Conservation (phyloP, 768 basidiomycete species). For the Tylopilus felleus region DNA sequence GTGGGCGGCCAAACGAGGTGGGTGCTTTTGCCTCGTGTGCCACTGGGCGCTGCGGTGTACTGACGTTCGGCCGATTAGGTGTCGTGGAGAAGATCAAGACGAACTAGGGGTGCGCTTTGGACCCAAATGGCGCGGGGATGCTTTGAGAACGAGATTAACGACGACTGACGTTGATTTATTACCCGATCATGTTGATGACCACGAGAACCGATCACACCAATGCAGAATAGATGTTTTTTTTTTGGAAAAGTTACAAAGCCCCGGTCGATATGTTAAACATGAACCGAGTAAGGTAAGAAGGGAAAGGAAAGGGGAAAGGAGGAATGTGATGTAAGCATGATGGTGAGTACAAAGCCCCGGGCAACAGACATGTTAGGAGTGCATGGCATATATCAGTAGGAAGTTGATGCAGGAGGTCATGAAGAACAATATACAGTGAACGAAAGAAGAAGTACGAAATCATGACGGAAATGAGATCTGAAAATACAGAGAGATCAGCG, state of each 20-base stretch:
- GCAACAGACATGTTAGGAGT: neutral
- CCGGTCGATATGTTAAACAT: neutral
- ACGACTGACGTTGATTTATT: neutral
- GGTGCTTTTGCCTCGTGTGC: neutral
- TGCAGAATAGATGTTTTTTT: constrained; percentile 1
- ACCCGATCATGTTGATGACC: neutral
- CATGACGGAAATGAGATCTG: neutral
- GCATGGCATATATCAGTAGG: neutral
- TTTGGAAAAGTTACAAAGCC: constrained; percentile 12
- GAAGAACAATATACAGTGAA: neutral
- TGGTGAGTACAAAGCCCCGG: constrained; percentile 13
- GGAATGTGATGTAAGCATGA: neutral
- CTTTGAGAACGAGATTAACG: neutral
- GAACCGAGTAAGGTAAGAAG: neutral
- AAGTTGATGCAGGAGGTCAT: neutral
- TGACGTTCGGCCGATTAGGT: neutral
- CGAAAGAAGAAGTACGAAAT: neutral
- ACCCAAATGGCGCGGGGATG: no score
- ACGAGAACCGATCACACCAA: neutral
- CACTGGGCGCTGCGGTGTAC: neutral
- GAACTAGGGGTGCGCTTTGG: constrained; percentile 6
- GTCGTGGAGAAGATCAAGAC: constrained; percentile 28
- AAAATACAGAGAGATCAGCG: neutral
- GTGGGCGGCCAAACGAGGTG: constrained; percentile 19
- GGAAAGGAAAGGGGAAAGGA: neutral